Evolutionary conservation across 176 grass and related monocot genomes (phyloP).

Genomic region (Triticum dicoccoides): DNA sequence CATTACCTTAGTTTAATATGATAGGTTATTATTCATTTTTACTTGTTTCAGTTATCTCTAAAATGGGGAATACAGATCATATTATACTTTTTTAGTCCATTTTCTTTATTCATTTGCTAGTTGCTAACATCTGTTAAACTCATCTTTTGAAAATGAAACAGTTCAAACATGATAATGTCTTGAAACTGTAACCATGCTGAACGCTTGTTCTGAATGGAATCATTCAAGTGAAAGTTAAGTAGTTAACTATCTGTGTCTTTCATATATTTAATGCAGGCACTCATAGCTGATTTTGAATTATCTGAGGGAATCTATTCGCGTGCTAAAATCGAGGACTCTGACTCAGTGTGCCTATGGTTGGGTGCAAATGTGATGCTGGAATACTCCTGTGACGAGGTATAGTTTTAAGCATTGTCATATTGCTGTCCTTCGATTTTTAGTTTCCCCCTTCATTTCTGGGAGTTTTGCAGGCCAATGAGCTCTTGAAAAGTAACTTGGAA

Average conservation of each 20-base stretch:
- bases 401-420: conserved; percentile 1
- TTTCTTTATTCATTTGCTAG: neutral
- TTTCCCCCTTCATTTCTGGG: neutral
- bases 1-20: neutral
- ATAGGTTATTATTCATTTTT: neutral
- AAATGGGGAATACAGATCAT: neutral
- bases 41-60: neutral
- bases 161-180: neutral
- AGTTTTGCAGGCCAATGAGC: conserved; percentile 60
- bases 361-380: conserved; percentile 98
- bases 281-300: conserved; percentile 90
- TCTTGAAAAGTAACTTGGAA: conserved; percentile 90
- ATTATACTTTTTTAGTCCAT: neutral
- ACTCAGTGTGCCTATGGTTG: conserved; percentile 95
- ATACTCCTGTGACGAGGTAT: conserved; percentile 86
- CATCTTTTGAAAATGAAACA: neutral
- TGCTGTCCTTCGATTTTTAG: neutral
- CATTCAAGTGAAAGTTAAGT: conserved; percentile 15
- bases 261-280: conserved; percentile 47
- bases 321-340: conserved; percentile 67
- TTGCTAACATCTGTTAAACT: neutral
- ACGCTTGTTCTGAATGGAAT: neutral
- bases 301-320: conserved; percentile 94
- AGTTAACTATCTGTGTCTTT: neutral
- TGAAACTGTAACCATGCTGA: neutral